phyloP scores from a whole-genome alignment of 371 early-diverging fungal species.

The Conidiobolus incongruus region DNA sequence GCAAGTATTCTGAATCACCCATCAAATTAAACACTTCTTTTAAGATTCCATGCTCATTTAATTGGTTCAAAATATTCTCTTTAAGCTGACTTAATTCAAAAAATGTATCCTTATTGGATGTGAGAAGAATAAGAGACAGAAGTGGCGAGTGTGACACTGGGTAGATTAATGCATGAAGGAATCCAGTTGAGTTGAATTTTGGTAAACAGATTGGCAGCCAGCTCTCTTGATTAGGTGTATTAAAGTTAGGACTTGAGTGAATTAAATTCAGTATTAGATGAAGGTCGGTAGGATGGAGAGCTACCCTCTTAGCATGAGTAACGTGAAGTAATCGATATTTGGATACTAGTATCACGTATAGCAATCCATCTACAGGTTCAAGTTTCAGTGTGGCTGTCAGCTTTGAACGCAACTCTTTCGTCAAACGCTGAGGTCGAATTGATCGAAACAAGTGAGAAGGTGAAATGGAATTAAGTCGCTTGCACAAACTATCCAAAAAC shows the following conservation, averaged over 20 bases:
- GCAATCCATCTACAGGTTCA: background rate
- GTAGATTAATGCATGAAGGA: slow-evolving; percentile 70
- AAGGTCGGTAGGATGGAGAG: slow-evolving; percentile 24
- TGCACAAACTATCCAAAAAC: background rate
- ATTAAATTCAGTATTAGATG: slow-evolving; percentile 68
- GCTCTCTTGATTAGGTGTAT: slow-evolving; percentile 34
- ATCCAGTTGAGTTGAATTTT: slow-evolving; percentile 65
- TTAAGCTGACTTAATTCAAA: background rate
- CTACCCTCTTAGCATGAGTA: slow-evolving; percentile 1
- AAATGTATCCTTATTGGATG: slow-evolving; percentile 53
- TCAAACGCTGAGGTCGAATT: slow-evolving; percentile 55
- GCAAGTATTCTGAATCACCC: background rate
- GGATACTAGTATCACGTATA: slow-evolving; percentile 16
- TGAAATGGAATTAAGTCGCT: background rate
- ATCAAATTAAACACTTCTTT: background rate
- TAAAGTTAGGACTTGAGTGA: slow-evolving; percentile 42
- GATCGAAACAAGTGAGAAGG: slow-evolving; percentile 42
- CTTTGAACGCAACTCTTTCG: slow-evolving; percentile 39
- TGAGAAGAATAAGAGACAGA: slow-evolving; percentile 32
- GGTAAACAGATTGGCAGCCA: slow-evolving; percentile 95
- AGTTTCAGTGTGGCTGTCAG: slow-evolving; percentile 55
- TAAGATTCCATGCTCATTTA: background rate
- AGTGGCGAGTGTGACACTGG: slow-evolving; percentile 45
- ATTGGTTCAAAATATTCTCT: background rate
- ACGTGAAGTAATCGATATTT: slow-evolving; percentile 25